Conservation (phyloP, 495 filamentous ascomycete genomes). For the Aspergillus steynii region DNA sequence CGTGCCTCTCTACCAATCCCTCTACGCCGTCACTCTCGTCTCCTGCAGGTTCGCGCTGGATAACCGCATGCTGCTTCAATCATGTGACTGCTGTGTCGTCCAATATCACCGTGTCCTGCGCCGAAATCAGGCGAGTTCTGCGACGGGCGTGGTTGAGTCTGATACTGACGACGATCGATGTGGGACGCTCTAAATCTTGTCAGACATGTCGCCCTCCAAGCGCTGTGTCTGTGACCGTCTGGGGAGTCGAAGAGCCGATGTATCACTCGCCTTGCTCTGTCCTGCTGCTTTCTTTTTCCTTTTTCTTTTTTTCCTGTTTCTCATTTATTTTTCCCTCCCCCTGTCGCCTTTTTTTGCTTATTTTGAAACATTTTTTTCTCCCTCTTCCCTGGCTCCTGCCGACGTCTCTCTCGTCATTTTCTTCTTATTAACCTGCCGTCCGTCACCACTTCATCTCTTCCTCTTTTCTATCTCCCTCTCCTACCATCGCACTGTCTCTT, state of each 20-base stretch:
- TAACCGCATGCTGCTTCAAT: constrained; percentile 40
- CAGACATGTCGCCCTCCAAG: constrained; percentile 29
- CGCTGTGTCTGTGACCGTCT: constrained; percentile 21
- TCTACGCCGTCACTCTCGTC: constrained; percentile 16
- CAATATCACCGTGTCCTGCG: constrained; percentile 21
- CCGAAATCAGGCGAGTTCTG: background rate
- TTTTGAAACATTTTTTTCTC: constrained; percentile 4
- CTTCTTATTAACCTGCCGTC: constrained; percentile 4
- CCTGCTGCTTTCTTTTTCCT: constrained; percentile 15
- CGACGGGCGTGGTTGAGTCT: constrained; percentile 15
- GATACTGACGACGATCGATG: constrained; percentile 15
- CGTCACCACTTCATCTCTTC: background rate
- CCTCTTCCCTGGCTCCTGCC: background rate
- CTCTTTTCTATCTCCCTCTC: background rate
- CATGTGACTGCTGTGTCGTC: constrained; percentile 39
- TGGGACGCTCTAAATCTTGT: constrained; percentile 29
- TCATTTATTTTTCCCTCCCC: constrained; percentile 6
- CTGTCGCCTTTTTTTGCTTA: constrained; percentile 10
- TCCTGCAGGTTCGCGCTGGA: constrained; percentile 42
- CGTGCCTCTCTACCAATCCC: constrained; percentile 25
- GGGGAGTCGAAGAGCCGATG: constrained; percentile 15
- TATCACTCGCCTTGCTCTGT: constrained; percentile 23
- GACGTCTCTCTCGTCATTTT: background rate
- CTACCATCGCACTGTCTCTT: background rate
- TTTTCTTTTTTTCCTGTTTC: constrained; percentile 12